Percentiles rank a stretch among this genome's conserved stretches.
These are phyloP conservation scores for Hericium erinaceus DNA, from an alignment of 768 basidiomycete species.

Conservation along the genomic window DNA sequence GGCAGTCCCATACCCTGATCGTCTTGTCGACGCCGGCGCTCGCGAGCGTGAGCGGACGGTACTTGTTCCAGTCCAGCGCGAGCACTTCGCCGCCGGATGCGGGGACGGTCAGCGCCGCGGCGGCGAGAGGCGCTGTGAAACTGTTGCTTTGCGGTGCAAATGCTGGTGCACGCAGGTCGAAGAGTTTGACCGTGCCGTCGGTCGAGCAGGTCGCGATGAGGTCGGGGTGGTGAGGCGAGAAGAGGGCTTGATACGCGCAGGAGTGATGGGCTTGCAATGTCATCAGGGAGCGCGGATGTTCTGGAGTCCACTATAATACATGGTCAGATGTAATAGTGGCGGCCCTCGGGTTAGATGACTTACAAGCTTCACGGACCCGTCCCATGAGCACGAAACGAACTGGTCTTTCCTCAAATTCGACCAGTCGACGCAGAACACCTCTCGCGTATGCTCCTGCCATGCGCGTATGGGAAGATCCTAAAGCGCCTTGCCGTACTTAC, in stretches of 20 bases:
- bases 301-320: constrained; percentile 70
- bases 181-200: constrained; percentile 78
- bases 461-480: constrained; percentile 84
- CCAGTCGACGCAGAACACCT: constrained; percentile 94
- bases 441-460: constrained; percentile 92
- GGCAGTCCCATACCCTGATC: constrained; percentile 78
- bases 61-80: constrained; percentile 89
- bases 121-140: constrained; percentile 60
- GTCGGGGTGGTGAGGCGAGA: constrained; percentile 87
- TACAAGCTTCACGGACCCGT: constrained; percentile 82
- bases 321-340: not conserved
- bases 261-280: constrained; percentile 79
- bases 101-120: constrained; percentile 67
- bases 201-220: constrained; percentile 76
- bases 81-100: constrained; percentile 74
- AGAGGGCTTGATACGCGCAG: constrained; percentile 85
- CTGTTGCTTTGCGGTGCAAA: constrained; percentile 43
- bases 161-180: constrained; percentile 63
- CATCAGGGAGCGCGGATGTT: constrained; percentile 64
- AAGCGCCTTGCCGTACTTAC: constrained; percentile 20
- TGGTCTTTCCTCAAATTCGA: constrained; percentile 85
- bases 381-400: constrained; percentile 87
- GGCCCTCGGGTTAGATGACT: constrained; percentile 19
- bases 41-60: constrained; percentile 67
- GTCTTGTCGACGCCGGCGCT: constrained; percentile 73